A percentile compares a stretch with the other conserved stretches of the same genome.
phyloP scores from a whole-genome alignment of 768 basidiomycete genomes.

The Amanita fuliginea region DNA sequence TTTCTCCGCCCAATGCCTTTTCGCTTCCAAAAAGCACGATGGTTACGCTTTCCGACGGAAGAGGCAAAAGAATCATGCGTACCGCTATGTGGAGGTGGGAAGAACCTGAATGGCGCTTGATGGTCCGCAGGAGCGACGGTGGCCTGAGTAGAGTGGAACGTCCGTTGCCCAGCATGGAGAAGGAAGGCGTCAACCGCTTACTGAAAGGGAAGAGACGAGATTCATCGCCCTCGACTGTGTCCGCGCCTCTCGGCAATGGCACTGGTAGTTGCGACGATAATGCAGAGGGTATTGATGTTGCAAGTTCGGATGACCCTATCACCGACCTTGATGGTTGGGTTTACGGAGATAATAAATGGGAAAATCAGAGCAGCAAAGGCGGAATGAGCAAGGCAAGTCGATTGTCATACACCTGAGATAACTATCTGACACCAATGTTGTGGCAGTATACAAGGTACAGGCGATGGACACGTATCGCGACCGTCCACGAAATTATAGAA shows the following conservation, averaged over 20 bases:
- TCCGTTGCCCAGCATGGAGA: constrained; percentile 39
- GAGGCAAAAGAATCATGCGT: constrained; percentile 45
- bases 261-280: constrained; percentile 18
- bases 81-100: constrained; percentile 85
- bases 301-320: constrained; percentile 36
- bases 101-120: constrained; percentile 82
- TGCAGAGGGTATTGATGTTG: constrained; percentile 19
- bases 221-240: constrained; percentile 13
- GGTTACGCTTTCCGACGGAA: constrained; percentile 40
- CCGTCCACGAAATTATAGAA: constrained; percentile 65
- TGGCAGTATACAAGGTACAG: constrained; percentile 75
- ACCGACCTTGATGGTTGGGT: constrained; percentile 91
- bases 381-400: constrained; percentile 70
- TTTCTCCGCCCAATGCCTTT: constrained; percentile 64
- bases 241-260: constrained; percentile 13
- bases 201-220: constrained; percentile 38
- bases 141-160: constrained; percentile 46
- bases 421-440: not conserved
- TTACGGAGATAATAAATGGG: constrained; percentile 96
- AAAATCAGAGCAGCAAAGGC: constrained; percentile 58
- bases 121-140: constrained; percentile 48
- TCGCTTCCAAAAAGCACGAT: constrained; percentile 52
- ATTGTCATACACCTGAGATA: not conserved
- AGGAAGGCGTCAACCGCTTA: constrained; percentile 35
- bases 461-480: constrained; percentile 79